Evolutionary conservation across 306 rosid genomes (phyloP).

Genomic region (Pterocarpus macrocarpus): DNA sequence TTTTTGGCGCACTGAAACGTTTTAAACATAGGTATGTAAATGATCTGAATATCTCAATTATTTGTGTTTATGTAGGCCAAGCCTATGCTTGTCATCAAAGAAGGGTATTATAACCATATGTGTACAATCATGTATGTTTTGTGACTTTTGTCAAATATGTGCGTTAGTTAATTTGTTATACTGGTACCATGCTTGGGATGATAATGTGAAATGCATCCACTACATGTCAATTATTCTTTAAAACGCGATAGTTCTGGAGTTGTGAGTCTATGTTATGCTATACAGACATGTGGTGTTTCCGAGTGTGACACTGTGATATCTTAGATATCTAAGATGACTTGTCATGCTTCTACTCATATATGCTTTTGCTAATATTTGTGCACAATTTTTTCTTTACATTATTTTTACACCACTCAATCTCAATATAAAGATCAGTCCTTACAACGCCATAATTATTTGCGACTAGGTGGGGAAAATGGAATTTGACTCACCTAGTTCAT

Average conservation of each 20-base stretch:
- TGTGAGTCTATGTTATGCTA: not conserved
- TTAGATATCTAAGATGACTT: not conserved
- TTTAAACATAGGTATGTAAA: slow-evolving; percentile 22
- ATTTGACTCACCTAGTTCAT: no score
- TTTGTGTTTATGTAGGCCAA: not conserved
- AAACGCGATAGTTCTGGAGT: not conserved
- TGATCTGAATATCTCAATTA: slow-evolving; percentile 7
- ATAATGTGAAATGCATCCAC: slow-evolving; percentile 13
- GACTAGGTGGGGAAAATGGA: not conserved
- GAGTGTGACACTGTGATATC: not conserved
- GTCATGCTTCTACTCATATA: no score
- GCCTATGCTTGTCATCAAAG: not conserved
- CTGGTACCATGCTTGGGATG: not conserved
- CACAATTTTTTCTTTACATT: not conserved
- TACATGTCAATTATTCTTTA: not conserved
- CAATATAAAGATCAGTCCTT: not conserved
- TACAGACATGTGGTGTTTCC: not conserved
- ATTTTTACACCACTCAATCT: not conserved
- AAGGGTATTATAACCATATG: not conserved
- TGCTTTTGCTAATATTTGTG: not conserved
- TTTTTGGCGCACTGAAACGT: slow-evolving; percentile 1
- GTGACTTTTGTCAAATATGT: slow-evolving; percentile 3
- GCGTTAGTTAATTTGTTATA: not conserved
- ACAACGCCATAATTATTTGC: not conserved
- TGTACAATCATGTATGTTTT: no score